Base-by-base conservation (phyloP, 345 rosid species). In the Carallia pectinifolia region DNA sequence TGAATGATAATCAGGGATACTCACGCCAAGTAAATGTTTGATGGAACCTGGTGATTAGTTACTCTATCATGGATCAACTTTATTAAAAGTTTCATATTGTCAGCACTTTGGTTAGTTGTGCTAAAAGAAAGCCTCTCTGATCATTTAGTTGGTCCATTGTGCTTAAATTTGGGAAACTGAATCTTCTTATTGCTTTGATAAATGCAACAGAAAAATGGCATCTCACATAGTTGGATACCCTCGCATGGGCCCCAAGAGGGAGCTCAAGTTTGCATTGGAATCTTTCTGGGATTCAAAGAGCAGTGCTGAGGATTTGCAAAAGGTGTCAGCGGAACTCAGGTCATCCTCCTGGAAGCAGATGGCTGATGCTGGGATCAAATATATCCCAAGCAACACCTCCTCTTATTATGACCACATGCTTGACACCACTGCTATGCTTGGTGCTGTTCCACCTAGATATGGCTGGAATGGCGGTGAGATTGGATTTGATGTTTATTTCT, bases 241-340 rank as follows among this genome's bases (percentile, higher is more conserved):
- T 33, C 97, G 98, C 56, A 94, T 94, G 98, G 98, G 96, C 61
- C 97, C 98, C 76, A 93, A 91, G 87, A 93, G 98, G 76, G 98
- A 91, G 92, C 93, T 93, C 72, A 93, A 93, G 81, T 91, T 94
- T 59, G 98, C 98, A 1, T 79, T 92, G 92, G 99, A 95, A 54
- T 92, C 98, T 36, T 95, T 95, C 85, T 95, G 99, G 99, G 99
- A 95, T 78, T 85, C 85, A 58, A 95, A 95, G 90, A 95, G 86
- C 88, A 90, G 79, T 58, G 97, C 96, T 0, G 90, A 87, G 23
- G 97, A 94, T 62, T 78, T 94, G 84, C 81, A 88, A 68, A 92
- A 92, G 83, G 99, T 94, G 60, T 71, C 99, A 0, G 86, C 96
- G 44, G 97, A 86, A 79, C 93, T 94, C 74, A 85, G 97, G 77